phyloP scores from a whole-genome alignment of 2,329 filamentous ascomycete species.

The Colletotrichum gigasporum region DNA sequence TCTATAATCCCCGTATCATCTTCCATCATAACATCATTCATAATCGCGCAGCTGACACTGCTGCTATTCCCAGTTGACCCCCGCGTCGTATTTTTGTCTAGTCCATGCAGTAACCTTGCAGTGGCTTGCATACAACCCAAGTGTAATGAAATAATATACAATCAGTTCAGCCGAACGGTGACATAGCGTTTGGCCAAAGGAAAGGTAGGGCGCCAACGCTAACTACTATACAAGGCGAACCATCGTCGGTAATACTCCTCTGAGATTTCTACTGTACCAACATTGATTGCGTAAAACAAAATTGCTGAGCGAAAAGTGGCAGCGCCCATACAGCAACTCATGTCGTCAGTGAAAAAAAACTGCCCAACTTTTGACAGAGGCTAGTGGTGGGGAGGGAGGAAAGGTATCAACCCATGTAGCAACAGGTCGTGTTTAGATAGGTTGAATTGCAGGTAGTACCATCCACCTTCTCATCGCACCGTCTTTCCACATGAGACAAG shows the following conservation, averaged over 20 bases:
- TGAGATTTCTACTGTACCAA: too few relatives aligned
- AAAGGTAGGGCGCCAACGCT: too few relatives aligned
- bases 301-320: too few relatives aligned
- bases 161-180: neutral
- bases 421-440: neutral
- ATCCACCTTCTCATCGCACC: neutral
- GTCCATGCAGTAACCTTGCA: neutral
- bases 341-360: too few relatives aligned
- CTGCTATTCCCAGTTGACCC: too few relatives aligned
- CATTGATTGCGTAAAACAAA: too few relatives aligned
- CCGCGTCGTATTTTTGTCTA: constrained; percentile 1
- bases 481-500: neutral
- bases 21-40: neutral
- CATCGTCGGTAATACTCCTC: neutral
- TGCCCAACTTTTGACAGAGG: too few relatives aligned
- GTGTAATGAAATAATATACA: neutral
- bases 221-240: neutral
- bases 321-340: too few relatives aligned
- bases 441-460: too few relatives aligned
- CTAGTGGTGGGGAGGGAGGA: too few relatives aligned
- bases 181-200: too few relatives aligned
- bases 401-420: too few relatives aligned
- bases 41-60: neutral
- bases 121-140: neutral
- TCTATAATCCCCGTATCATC: neutral